These are phyloP conservation scores for Alternaria atra DNA, from an alignment of 2,329 filamentous ascomycete genomes.

Conservation along the genomic window DNA sequence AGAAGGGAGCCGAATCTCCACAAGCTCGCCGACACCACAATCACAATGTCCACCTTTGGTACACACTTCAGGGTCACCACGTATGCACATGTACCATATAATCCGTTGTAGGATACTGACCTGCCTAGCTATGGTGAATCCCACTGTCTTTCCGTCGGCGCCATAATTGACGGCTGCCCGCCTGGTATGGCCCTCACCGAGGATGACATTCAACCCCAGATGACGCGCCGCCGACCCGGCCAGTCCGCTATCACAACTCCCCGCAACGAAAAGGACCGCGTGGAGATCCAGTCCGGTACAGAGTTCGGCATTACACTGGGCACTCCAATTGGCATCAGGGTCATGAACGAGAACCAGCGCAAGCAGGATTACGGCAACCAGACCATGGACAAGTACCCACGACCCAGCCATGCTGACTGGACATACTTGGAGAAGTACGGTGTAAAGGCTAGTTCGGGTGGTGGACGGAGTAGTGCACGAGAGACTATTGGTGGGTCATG, in stretches of 20 bases:
- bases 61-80: conserved; percentile 83
- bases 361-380: conserved; percentile 89
- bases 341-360: conserved; percentile 91
- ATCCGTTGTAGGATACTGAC: conserved; percentile 23
- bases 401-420: conserved; percentile 94
- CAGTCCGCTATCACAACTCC: conserved; percentile 92
- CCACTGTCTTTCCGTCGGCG: conserved; percentile 91
- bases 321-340: conserved; percentile 86
- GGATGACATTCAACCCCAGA: conserved; percentile 90
- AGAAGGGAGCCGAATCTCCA: conserved; percentile 12
- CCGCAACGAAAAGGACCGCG: conserved; percentile 88
- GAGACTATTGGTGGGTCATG: conserved; percentile 80
- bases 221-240: conserved; percentile 88
- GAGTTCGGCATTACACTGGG: conserved; percentile 90
- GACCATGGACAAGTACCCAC: conserved; percentile 91
- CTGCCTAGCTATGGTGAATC: conserved; percentile 76
- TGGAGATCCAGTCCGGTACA: conserved; percentile 91
- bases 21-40: conserved; percentile 11
- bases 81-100: conserved; percentile 59
- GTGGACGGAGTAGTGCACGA: conserved; percentile 88
- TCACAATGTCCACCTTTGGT: conserved; percentile 77
- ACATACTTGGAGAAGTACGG: conserved; percentile 98
- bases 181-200: conserved; percentile 88
- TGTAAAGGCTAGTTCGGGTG: conserved; percentile 88
- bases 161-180: conserved; percentile 92